phyloP scores from a whole-genome alignment of 306 rosid genomes.

The Lablab purpureus region DNA sequence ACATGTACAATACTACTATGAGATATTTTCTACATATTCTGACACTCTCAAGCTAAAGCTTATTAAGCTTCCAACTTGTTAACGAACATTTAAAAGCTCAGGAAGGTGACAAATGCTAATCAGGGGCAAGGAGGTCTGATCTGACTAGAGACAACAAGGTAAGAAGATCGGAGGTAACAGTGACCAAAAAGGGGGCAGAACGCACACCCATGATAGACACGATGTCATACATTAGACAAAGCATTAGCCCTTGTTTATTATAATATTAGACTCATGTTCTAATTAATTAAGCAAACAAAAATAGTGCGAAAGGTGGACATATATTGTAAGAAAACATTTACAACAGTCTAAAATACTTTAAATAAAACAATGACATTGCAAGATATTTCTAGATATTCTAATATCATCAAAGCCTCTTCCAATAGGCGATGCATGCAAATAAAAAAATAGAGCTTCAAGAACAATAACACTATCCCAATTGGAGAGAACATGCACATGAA shows the following conservation, averaged over 20 bases:
- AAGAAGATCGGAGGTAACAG: neutral
- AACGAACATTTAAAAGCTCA: neutral
- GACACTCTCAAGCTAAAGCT: neutral
- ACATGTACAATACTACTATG: neutral
- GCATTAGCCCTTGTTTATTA: neutral
- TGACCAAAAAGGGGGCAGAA: neutral
- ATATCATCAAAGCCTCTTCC: neutral
- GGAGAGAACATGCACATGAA: neutral
- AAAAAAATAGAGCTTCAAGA: conserved; percentile 9
- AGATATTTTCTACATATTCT: neutral
- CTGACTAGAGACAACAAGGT: neutral
- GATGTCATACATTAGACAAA: neutral
- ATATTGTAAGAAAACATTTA: neutral
- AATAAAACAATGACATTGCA: neutral
- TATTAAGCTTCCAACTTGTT: neutral
- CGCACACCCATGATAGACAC: neutral
- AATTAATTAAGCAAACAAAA: neutral
- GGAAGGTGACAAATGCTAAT: neutral
- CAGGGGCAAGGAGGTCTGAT: neutral
- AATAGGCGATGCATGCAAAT: conserved; percentile 3
- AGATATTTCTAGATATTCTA: neutral
- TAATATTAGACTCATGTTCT: neutral
- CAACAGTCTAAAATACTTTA: neutral
- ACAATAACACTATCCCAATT: conserved; percentile 4
- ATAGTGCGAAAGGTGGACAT: neutral